Evolutionary conservation across 1,284 basidiomycete genomes (phyloP), one percentile per base, ranked within the genome.

Genomic region (Sanguinoderma infundibulare): DNA sequence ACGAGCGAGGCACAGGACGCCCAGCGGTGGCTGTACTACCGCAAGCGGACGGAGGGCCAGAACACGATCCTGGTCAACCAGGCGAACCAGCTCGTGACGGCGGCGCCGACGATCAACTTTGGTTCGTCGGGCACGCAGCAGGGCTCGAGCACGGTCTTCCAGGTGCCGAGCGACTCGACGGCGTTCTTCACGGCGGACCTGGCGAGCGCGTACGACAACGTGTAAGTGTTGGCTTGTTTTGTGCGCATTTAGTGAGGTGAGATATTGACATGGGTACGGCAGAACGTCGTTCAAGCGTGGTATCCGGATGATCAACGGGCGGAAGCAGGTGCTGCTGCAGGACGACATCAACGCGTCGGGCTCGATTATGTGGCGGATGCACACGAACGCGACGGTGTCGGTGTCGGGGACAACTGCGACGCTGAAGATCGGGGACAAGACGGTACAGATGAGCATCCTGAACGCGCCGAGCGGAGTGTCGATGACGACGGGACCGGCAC

Each of bases 31-130:
- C 70, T 84, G 65, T 98, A 96, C 78, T 99, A 98, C 85, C 89
- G 96, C 74, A 98, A 97, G 84, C 87, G 89, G 75, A 98, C 96
- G 2, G 93, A 96, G 76, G 97, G 97, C 17, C 98, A 99, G 81
- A 99, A 99, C 83, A 96, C 95, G 2, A 83, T 99, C 65, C 70
- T 96, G 57, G 84, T 98, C 68, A 85, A 87, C 75, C 77, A 83
- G 66, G 73, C 77, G 49, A 98, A 99, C 79, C 96, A 99, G 79
- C 82, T 89, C 63, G 89, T 98, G 49, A 73, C 73, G 40, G 91
- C 91, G 35, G 82, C 84, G 14, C 95, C 96, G 1, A 83, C 81
- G 22, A 79, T 82, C 34, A 77, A 75, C 52, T 85, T 85, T 69
- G 87, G 78, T 24, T 77, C 84, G 14, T 83, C 92, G 1, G 85